Evolutionary conservation across 257 asterid species (phyloP).

Genomic region (Capsicum chinense): DNA sequence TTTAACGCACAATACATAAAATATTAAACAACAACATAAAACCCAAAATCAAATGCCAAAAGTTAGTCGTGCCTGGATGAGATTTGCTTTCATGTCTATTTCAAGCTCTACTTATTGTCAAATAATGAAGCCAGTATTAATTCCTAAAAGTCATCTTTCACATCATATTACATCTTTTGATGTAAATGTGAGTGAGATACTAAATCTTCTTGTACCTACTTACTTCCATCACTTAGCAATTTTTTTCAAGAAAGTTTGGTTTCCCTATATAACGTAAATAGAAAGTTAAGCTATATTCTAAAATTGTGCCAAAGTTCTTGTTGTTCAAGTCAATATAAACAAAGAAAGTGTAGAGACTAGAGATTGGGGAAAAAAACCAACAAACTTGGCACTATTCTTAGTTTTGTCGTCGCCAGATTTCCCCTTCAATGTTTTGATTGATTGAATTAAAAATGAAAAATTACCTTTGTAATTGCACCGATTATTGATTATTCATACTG

Average conservation of each 20-base stretch:
- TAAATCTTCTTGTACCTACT: not conserved
- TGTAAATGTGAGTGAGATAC: slow-evolving; percentile 3
- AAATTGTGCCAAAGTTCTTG: not conserved
- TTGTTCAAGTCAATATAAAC: not conserved
- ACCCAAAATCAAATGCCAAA: not conserved
- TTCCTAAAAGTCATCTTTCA: slow-evolving; percentile 27
- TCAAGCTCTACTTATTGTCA: slow-evolving; percentile 11
- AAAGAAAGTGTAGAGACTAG: not conserved
- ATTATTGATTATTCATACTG: not conserved
- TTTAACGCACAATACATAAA: not conserved
- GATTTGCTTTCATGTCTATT: not conserved
- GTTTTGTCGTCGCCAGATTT: not conserved
- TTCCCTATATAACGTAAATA: not conserved
- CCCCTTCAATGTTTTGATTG: not conserved
- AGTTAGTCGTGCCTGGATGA: not conserved
- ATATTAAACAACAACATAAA: not conserved
- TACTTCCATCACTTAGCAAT: no score
- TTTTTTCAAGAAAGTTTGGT: not conserved
- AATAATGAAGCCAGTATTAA: not conserved
- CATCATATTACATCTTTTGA: not conserved
- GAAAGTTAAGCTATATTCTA: not conserved
- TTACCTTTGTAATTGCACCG: not conserved
- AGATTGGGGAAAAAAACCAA: not conserved
- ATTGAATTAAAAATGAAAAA: not conserved
- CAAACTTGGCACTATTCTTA: not conserved